Base-by-base conservation (phyloP, 1,284 basidiomycete genomes). In the Rhodotorula mucilaginosa region DNA sequence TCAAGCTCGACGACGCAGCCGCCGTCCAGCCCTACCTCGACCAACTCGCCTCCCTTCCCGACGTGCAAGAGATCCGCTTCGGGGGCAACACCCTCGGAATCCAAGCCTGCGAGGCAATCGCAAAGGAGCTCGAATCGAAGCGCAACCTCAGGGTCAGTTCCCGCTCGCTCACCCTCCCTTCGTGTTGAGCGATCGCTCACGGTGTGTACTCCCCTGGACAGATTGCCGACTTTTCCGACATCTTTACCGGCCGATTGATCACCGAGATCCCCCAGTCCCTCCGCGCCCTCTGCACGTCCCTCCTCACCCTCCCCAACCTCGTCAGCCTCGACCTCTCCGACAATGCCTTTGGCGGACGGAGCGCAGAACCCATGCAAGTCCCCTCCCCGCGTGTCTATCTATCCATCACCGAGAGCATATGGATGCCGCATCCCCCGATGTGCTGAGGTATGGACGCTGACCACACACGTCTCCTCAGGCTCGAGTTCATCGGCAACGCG, bases 31-130 rank as follows among this genome's bases (percentile, higher is more conserved):
- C 91, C 0, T 87, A 90, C 79, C 83, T 98, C 34, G 84, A 87
- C 48, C 85, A 86, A 76, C 81, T 90, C 61, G 85, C 91, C 77
- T 87, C 88, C 52, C 83, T 86, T 26, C n/a, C 18, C 74, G 84
- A 81, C 18, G 82, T 84, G 74, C 68, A 93, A 81, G 93, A 97
- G 83, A 88, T 99, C 74, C 91, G 95, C 80, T 86, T 99, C 70
- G 92, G 94, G 65, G 96, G 93, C 44, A 98, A 99, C 83, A 96
- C 93, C n/a, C 86, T 98, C 65, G 96, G 97, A 67, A 88, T 97
- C 44, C 93, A 92, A 79, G 96, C 96, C 51, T 91, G 93, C 71
- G 81, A 88, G 79, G 92, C 91, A 47, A 86, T 99, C 58, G 93
- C 90, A 65, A 89, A 89, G 63, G 90, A 91, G 64, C 83, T 99